Base-by-base conservation (phyloP, 768 basidiomycete species). In the Russula lepida region DNA sequence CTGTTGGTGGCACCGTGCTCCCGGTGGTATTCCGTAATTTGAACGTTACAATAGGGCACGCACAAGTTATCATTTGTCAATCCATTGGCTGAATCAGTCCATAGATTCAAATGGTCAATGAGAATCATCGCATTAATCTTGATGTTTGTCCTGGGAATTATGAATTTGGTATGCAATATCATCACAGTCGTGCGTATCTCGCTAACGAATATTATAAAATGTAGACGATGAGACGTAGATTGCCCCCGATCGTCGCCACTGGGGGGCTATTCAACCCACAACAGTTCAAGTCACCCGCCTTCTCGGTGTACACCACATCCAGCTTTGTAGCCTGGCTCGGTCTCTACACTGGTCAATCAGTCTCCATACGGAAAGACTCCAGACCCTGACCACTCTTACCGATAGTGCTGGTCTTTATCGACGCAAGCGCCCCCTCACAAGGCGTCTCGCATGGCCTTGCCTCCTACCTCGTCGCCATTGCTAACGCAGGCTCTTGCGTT, bases 81-180 rank as follows among this genome's bases (percentile, higher is more conserved):
- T 5, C 25, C 35, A 48, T 15, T 57, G 49, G 44, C 44, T 46
- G 28, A 60, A 7, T 33, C 44, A 9, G 11, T 5, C 6, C 51
- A 17, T 44, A 89, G 88, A n/a, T 91, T 90, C 70, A 74, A 76
- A 63, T 91, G 88, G 89, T 86, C 88, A 0, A 81, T 87, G 78
- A 78, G 89, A 13, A 80, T 85, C 32, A 72, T 89, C 46, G 88
- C 82, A 1, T 83, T 89, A 63, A 80, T 88, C 8, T 70, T 88
- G 0, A 62, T 86, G 1, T 63, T 77, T 19, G 68, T 78, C 1
- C 75, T 89, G 4, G 78, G 78, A 1, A 68, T 80, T 15, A 77
- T 81, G 15, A 88, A 85, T 69, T 59, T 88, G 50, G 78, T 81
- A 48, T 13, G 64, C 43, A 28, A 25, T 46, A 2, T 12, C 21